Evolutionary conservation across 1,139 yeast species (phyloP), one percentile per base, ranked within the genome.

Genomic region (Scheffersomyces stambukii): DNA sequence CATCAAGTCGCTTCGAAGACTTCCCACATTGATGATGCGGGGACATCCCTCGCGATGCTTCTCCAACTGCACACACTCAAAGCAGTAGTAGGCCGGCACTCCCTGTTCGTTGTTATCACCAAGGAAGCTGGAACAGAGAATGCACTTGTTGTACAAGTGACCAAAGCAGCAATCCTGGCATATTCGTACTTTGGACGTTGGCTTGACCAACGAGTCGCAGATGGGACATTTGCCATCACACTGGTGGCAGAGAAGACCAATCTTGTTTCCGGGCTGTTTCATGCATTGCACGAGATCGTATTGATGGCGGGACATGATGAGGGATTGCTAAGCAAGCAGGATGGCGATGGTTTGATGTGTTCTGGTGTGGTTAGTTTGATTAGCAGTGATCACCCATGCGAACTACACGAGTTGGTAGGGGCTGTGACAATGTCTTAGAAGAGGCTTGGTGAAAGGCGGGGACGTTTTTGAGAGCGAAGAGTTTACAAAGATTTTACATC

Each of bases 1-100:
- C 42, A 77, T 75, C 59, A 72, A 63, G 44, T 84, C 95, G 8
- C 79, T 68, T 48, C 77, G 73, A 34, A 79, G 73, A 18, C 86
- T 75, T 4, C 97, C 96, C 30, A 86, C 63, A 47, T 88, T 89
- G 14, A 82, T 54, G 29, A 89, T 75, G 43, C 82, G 70, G 0
- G 97, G 97, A 58, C 98, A 89, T 2, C 98, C 98, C 50, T 89
- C 96, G 23, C 96, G 62, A 48, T 85, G 88, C 46, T 77, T 78
- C 46, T 88, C 97, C 27, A 75, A 50, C 26, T 76, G 52, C 5
- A 88, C 91, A 54, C 98, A 89, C 51, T 88, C 95, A 42, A 75
- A 68, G 49, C 98, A 89, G 54, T 86, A 91, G 49, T 66, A 84
- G 0, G 96, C 95, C 19, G 78, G 81, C 4, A 70, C 59, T 2